These are phyloP conservation scores for Lentinula guzmanii DNA, from an alignment of 768 basidiomycete species.

Conservation along the genomic window DNA sequence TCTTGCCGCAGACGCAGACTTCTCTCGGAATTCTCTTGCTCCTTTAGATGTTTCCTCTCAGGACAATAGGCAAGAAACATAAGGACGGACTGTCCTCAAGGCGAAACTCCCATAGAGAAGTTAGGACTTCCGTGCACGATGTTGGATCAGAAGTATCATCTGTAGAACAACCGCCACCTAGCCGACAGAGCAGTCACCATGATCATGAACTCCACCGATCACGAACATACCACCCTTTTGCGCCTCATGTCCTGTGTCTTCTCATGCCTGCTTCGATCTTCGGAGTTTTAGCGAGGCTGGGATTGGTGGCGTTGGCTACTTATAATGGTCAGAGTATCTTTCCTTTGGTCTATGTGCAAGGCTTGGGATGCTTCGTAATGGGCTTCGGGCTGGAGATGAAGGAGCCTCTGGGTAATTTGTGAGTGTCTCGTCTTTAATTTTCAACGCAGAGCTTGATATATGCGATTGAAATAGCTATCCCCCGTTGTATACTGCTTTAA, in stretches of 20 bases:
- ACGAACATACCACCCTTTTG: conserved; percentile 44
- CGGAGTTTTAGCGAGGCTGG: conserved; percentile 79
- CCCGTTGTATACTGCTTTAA: conserved; percentile 81
- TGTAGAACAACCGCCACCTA: background rate
- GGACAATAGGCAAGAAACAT: background rate
- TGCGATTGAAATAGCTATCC: conserved; percentile 57
- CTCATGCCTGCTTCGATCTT: conserved; percentile 80
- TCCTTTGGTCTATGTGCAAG: conserved; percentile 80
- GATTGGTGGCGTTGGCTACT: conserved; percentile 63
- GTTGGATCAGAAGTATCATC: conserved; percentile 2
- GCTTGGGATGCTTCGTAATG: conserved; percentile 88
- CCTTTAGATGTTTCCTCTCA: conserved; percentile 4
- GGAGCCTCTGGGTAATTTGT: conserved; percentile 72
- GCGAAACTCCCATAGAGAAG: conserved; percentile 1
- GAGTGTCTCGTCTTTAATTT: conserved; percentile 21
- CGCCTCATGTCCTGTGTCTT: conserved; percentile 58
- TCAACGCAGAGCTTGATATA: background rate
- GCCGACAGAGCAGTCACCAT: background rate
- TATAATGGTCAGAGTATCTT: conserved; percentile 79
- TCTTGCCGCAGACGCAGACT: background rate
- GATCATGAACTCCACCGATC: conserved; percentile 11
- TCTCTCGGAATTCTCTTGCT: background rate
- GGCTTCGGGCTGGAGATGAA: conserved; percentile 70
- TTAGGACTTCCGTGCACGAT: conserved; percentile 3
- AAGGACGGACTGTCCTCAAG: background rate